Evolutionary conservation across 352 stramenopile species (phyloP).

Genomic region (Pythium rhizo-oryzae): DNA sequence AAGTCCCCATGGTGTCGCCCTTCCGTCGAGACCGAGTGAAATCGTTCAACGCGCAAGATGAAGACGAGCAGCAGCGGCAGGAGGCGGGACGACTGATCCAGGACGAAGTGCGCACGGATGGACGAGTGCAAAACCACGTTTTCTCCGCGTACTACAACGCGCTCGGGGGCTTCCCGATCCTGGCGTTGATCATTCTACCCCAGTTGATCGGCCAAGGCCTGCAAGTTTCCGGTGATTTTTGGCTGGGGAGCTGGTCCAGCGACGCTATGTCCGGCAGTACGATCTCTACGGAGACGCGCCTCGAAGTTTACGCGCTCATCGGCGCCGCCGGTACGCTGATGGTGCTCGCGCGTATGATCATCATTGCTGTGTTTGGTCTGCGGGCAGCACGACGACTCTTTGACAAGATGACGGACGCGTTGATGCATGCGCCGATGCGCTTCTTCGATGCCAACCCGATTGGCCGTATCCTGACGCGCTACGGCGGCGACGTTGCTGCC

Average conservation of each 20-base stretch:
- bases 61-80: neutral
- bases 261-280: neutral
- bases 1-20: slow-evolving; percentile 9
- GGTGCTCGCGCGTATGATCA: neutral
- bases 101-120: slow-evolving; percentile 59
- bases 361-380: neutral
- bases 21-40: slow-evolving; percentile 4
- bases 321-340: neutral
- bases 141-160: slow-evolving; percentile 38
- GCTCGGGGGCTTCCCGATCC: slow-evolving; percentile 39
- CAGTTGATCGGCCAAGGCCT: slow-evolving; percentile 78
- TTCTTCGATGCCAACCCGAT: slow-evolving; percentile 94
- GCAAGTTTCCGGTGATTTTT: slow-evolving; percentile 87
- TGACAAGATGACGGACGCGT: slow-evolving; percentile 76
- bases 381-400: slow-evolving; percentile 54
- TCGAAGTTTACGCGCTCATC: neutral
- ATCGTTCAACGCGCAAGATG: slow-evolving; percentile 7
- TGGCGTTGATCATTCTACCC: slow-evolving; percentile 41
- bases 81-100: slow-evolving; percentile 45
- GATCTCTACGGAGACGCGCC: neutral
- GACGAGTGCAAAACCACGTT: neutral
- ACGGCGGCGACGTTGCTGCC: slow-evolving; percentile 90
- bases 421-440: slow-evolving; percentile 89
- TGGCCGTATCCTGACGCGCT: slow-evolving; percentile 92
- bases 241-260: slow-evolving; percentile 86